phyloP scores from a whole-genome alignment of 345 rosid species.

The Eucalyptus guilfoylei region DNA sequence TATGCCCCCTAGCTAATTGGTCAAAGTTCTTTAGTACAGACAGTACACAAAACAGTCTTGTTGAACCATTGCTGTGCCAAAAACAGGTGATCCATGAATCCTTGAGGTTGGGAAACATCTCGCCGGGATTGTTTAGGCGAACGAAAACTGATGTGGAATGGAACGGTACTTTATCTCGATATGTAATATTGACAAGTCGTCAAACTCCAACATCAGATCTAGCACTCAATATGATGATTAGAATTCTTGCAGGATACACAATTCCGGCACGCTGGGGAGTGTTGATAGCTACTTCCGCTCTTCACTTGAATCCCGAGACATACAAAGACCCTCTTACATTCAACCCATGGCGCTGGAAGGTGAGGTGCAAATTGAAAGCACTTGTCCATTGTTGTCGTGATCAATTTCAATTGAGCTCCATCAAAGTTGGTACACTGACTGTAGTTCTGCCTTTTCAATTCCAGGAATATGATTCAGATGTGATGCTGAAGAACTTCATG shows the following conservation, averaged over 20 bases:
- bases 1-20: neutral
- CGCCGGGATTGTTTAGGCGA: slow-evolving; percentile 10
- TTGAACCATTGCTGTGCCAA: neutral
- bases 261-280: slow-evolving; percentile 5
- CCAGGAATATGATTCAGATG: neutral
- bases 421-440: neutral
- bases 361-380: neutral
- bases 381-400: neutral
- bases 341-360: slow-evolving; percentile 18
- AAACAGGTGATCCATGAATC: slow-evolving; percentile 18
- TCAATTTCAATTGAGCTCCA: neutral
- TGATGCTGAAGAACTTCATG: slow-evolving; percentile 7
- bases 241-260: slow-evolving; percentile 1
- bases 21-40: neutral
- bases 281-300: neutral
- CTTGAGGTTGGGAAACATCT: slow-evolving; percentile 10
- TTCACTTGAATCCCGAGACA: neutral
- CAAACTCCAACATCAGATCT: neutral
- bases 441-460: neutral
- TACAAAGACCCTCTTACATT: slow-evolving; percentile 9
- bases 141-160: slow-evolving; percentile 3
- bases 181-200: neutral
- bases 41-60: neutral
- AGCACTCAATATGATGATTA: neutral
- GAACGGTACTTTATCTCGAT: neutral